Base-by-base conservation (phyloP, 129 eudicot species). In the Helianthus annuus region DNA sequence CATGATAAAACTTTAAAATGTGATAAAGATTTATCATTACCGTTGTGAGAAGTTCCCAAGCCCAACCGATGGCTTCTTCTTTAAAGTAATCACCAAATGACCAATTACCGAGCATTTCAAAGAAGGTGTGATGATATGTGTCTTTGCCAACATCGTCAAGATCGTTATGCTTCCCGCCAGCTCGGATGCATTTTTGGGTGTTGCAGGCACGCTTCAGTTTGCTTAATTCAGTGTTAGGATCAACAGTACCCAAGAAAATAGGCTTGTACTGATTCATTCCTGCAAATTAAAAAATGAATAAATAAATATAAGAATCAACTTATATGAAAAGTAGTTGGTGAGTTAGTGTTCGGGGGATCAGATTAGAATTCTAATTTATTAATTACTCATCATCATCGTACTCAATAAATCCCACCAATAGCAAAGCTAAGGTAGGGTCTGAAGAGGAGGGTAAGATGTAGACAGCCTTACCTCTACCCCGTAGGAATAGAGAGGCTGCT, bases 31-130 rank as follows among this genome's bases (percentile, higher is more conserved):
- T 62, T 68, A 15, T 19, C 16, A 6, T 84, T 80, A 82, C 98
- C 86, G 52, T 34, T 46, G 97, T 94, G 44, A 94, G 91, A 80
- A 94, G 91, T 78, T 94, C 99, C 97, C 96, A 90, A 15, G 99
- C 99, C 91, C 91, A 94, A 70, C 78, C 80, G 64, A 94, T 94
- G 19, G 99, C 99, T 78, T 94, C 99, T 0, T 77, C 59, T 76
- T 94, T 94, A 73, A 94, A 94, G 76, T 94, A 94, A 76, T 94
- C 96, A 54, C 99, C 99, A 72, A 94, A 94, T 7, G 97, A 88
- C 99, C 99, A 94, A 76, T 94, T 94, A 38, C 99, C 99, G 69
- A 94, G 96, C 99, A 94, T 94, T 77, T 94, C 99, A 65, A 94
- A 94, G 75, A 94, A 94, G 17, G 99, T 94, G 68, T 94, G 99